Conservation (phyloP, 176 grass and related monocot species). For the Avena insularis region DNA sequence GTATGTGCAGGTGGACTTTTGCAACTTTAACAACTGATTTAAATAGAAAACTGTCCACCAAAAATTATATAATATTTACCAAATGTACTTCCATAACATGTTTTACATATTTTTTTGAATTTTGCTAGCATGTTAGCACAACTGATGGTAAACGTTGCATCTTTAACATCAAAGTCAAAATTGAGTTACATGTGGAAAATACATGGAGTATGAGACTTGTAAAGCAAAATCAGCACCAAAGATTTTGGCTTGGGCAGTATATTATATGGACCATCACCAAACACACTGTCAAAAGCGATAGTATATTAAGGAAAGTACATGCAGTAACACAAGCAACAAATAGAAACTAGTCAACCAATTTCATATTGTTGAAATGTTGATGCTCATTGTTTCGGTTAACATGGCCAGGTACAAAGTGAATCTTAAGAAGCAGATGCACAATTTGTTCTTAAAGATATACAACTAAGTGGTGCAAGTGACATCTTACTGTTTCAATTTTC, state of each 20-base stretch:
- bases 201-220: slow-evolving; percentile 10
- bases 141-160: not conserved
- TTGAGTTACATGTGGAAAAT: slow-evolving; percentile 1
- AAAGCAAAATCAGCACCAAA: slow-evolving; percentile 3
- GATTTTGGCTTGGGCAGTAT: not conserved
- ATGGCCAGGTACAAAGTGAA: not conserved
- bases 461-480: not conserved
- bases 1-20: not conserved
- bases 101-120: not conserved
- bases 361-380: not conserved
- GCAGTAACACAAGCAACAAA: not conserved
- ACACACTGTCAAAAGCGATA: not conserved
- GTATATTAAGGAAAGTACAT: slow-evolving; percentile 18
- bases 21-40: not conserved
- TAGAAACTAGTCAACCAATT: not conserved
- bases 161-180: not conserved
- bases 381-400: not conserved
- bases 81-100: not conserved
- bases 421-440: slow-evolving; percentile 23
- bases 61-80: not conserved
- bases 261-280: slow-evolving; percentile 12
- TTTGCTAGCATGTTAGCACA: not conserved
- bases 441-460: not conserved
- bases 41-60: not conserved
- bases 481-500: slow-evolving; percentile 82